Conservation (phyloP, 805 yeast genomes). For the Metschnikowia cerradonensis region DNA sequence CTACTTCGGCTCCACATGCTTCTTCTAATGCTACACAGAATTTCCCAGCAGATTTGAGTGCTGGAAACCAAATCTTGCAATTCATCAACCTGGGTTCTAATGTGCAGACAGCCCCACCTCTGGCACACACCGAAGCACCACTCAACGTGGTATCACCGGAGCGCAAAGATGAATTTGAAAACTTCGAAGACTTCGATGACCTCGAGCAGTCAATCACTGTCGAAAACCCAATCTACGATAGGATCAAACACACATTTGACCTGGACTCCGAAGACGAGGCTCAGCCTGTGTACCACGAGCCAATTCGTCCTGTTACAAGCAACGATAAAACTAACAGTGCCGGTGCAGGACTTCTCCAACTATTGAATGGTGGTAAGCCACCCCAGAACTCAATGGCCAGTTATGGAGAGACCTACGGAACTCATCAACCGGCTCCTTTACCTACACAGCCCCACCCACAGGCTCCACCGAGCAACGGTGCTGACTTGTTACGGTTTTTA, state of each 20-base stretch:
- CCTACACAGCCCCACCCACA: slow-evolving; percentile 1
- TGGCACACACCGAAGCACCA: not conserved
- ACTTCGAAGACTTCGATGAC: slow-evolving; percentile 33
- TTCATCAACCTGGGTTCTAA: slow-evolving; percentile 10
- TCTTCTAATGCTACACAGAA: not conserved
- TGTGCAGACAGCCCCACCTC: not conserved
- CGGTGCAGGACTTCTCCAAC: slow-evolving; percentile 12
- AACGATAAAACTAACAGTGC: slow-evolving; percentile 6
- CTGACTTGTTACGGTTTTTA: slow-evolving; percentile 19
- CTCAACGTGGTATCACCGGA: not conserved
- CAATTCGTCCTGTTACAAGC: not conserved
- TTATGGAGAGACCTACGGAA: slow-evolving; percentile 15
- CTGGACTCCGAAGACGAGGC: slow-evolving; percentile 37
- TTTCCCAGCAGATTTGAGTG: slow-evolving; percentile 15
- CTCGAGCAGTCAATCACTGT: slow-evolving; percentile 23
- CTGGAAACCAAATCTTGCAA: slow-evolving; percentile 20
- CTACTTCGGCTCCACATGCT: not conserved
- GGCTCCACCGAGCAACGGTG: slow-evolving; percentile 10
- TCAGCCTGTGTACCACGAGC: slow-evolving; percentile 3
- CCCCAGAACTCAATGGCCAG: slow-evolving; percentile 2
- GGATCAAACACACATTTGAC: slow-evolving; percentile 24
- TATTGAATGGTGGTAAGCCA: slow-evolving; percentile 13
- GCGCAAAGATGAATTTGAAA: slow-evolving; percentile 22
- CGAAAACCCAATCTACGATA: slow-evolving; percentile 21
- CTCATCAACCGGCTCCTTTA: slow-evolving; percentile 6